Evolutionary conservation across 306 rosid genomes (phyloP), one percentile per base, ranked within the genome.

Genomic region (Argentina anserina): DNA sequence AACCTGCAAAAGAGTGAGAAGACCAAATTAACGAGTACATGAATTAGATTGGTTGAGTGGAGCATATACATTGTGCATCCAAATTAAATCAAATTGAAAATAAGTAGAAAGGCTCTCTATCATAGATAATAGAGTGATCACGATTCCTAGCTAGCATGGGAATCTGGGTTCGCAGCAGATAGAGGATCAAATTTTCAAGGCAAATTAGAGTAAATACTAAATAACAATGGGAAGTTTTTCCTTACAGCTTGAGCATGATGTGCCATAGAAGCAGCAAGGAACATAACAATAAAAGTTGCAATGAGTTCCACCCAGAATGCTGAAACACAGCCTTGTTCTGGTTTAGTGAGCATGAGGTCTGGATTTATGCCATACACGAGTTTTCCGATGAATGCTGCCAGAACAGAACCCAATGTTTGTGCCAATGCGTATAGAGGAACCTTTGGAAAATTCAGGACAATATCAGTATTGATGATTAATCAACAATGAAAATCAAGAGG

Each of bases 301-400:
- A 92, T 83, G 43, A 90, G 70, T 87, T 92, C 97, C 12, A 80
- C 91, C 88, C 84, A 88, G 74, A 92, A 92, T 69, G 98, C 92
- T 65, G 97, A 85, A 80, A 66, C 55, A 70, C 81, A 29, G 29
- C 89, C 84, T 68, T 81, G 90, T 41, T 85, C 69, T 55, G 98
- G 95, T 59, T 73, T 64, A 4, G 95, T 92, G 69, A 81, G 78
- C 86, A 92, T 58, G 14, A 61, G 76, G 28, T 92, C 87, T 60
- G 95, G 39, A 81, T 84, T 81, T 9, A 88, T 61, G 77, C 83
- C 84, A 71, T 88, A 92, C 8, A 88, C 84, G 34, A 83, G 80
- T 78, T 78, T 75, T 60, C 95, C 97, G 7, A 83, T 75, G 66
- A 77, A 87, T 75, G 97, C 87, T 73, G 80, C 98, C 73, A 79